Evolutionary conservation across 257 asterid genomes (phyloP), one percentile per base, ranked within the genome.

Genomic region (Cruciata laevipes): DNA sequence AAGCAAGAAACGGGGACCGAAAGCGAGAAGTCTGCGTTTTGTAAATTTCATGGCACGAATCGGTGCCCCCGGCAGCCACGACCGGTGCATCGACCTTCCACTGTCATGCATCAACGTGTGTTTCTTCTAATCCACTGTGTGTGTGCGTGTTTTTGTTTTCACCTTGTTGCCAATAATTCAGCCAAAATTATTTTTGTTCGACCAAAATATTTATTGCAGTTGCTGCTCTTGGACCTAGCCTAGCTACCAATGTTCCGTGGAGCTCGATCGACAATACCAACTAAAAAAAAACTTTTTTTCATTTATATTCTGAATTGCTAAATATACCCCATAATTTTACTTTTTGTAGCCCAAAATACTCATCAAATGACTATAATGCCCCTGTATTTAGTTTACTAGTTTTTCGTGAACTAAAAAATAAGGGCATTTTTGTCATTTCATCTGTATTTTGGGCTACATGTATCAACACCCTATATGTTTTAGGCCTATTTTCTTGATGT

Each of bases 91-190:
- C 17, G 66, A 71, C 66, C 66, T 64, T 64, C 70, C 73, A 25
- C 38, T 73, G 69, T 83, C 78, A 57, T 55, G 24, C 40, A 5
- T 13, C 51, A 11, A 17, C 51, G 65, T 14, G 67, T 53, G 23
- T 20, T 52, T 20, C 44, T 17, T 62, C 17, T 4, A 20, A 47
- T 47, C 20, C 20, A 47, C 7, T 47, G 55, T 47, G 55, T 47
- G 55, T 47, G 17, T 42, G 51, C 42, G 51, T 68, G 35, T 64
- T 35, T 47, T 23, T 13, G 5, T 47, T 5, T 75, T 76, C 57
- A 32, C 62, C 44, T 20, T 2, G 0, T 42, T 17, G 32, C 33
- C 30, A 25, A 20, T 56, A 21, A 40, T 65, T 58, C 65, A 25
- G 71, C 18, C 30, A 4, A 11, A 12, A 1, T 7, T 27, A 13